Conservation (phyloP, 805 yeast species). For the Candida boleticola region DNA sequence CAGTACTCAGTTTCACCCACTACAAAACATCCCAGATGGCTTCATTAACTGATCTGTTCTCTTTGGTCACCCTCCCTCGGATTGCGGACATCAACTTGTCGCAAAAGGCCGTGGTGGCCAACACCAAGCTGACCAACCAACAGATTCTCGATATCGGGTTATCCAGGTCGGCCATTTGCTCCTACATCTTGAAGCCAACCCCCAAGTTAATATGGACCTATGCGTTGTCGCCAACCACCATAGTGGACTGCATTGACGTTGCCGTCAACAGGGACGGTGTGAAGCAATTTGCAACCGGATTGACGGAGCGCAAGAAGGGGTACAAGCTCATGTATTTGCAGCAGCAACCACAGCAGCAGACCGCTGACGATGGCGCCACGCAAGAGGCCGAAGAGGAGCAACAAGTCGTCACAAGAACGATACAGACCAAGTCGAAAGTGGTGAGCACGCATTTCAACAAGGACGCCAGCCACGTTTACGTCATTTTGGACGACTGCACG, state of each 20-base stretch:
- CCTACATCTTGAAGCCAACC: conserved; percentile 52
- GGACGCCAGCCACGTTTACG: conserved; percentile 28
- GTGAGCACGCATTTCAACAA: conserved; percentile 1
- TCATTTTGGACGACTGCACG: conserved; percentile 28
- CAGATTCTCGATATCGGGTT: conserved; percentile 49
- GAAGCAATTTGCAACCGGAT: conserved; percentile 37
- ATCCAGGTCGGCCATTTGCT: conserved; percentile 51
- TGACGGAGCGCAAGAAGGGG: conserved; percentile 31
- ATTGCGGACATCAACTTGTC: conserved; percentile 26
- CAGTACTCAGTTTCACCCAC: too few relatives aligned
- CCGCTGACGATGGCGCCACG: conserved; percentile 1
- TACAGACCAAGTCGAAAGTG: conserved; percentile 1
- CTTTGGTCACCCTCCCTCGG: conserved; percentile 32
- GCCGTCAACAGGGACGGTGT: conserved; percentile 2
- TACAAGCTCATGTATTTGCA: conserved; percentile 23
- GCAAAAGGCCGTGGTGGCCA: conserved; percentile 23
- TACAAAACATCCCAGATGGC: too few relatives aligned
- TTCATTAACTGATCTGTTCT: conserved; percentile 27
- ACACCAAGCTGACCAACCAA: conserved; percentile 20
- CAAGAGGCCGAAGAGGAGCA: conserved; percentile 2
- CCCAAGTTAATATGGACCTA: conserved; percentile 58
- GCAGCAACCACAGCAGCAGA: conserved; percentile 8
- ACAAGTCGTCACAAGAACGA: conserved; percentile 5
- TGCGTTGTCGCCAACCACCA: conserved; percentile 48
- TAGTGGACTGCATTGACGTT: conserved; percentile 42